Conservation (phyloP, 1,284 basidiomycete genomes). For the Sphagnurus paluster region DNA sequence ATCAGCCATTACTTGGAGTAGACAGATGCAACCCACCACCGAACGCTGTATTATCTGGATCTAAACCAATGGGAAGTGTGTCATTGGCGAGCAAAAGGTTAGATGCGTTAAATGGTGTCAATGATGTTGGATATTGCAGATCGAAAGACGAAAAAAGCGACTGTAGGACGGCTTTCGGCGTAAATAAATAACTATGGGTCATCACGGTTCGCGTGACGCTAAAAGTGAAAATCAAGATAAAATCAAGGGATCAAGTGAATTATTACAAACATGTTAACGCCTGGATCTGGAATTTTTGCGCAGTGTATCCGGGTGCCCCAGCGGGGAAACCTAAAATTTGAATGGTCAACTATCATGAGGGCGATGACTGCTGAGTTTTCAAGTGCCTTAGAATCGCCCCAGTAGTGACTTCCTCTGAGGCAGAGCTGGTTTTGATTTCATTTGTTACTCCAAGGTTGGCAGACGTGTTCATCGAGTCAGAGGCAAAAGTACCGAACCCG, state of each 20-base stretch:
- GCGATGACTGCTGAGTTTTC: neutral
- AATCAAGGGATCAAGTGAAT: conserved; percentile 16
- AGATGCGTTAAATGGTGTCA: conserved; percentile 21
- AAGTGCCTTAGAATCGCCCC: conserved; percentile 29
- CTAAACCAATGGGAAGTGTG: conserved; percentile 22
- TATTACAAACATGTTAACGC: conserved; percentile 29
- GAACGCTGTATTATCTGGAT: conserved; percentile 26
- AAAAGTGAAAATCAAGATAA: neutral
- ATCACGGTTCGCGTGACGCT: neutral
- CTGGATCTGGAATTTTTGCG: conserved; percentile 30
- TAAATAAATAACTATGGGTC: conserved; percentile 37
- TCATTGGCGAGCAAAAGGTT: conserved; percentile 23
- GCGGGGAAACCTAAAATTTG: conserved; percentile 32
- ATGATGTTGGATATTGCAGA: conserved; percentile 29
- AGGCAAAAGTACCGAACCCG: conserved; percentile 38
- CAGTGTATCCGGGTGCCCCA: conserved; percentile 45
- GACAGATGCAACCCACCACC: conserved; percentile 15
- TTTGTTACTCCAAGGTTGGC: conserved; percentile 7
- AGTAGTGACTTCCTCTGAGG: conserved; percentile 18
- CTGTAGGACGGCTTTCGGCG: conserved; percentile 31
- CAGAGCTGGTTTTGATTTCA: conserved; percentile 1
- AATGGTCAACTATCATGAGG: conserved; percentile 3
- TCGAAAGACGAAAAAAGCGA: conserved; percentile 32
- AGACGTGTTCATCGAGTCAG: conserved; percentile 23
- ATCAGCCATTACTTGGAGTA: neutral